These are phyloP conservation scores for Sugiyamaella paludigena DNA, from an alignment of 1,139 yeast species.

Conservation along the genomic window DNA sequence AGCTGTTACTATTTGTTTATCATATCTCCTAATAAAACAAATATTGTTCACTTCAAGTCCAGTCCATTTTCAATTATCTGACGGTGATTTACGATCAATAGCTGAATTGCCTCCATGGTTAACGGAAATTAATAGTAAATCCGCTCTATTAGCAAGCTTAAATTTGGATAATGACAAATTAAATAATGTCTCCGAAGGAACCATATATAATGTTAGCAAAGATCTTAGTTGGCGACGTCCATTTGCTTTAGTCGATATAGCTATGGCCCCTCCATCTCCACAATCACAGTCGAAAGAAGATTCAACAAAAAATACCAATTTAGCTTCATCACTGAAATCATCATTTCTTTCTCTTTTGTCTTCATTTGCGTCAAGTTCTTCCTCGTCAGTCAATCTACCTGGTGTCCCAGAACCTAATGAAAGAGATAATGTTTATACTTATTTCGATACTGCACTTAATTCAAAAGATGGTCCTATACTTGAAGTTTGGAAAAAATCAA, in stretches of 20 bases:
- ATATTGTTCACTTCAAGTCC: too few relatives aligned
- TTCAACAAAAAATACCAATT: background rate
- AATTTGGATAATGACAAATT: conserved; percentile 8
- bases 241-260: conserved; percentile 10
- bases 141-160: conserved; percentile 7
- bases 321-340: background rate
- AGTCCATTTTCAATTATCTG: too few relatives aligned
- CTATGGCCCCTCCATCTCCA: too few relatives aligned
- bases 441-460: conserved; percentile 21
- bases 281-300: background rate
- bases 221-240: conserved; percentile 19
- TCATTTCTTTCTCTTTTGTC: background rate
- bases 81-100: conserved; percentile 3
- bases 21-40: too few relatives aligned
- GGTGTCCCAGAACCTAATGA: conserved; percentile 20
- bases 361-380: conserved; percentile 1
- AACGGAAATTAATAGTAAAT: conserved; percentile 2
- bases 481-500: conserved; percentile 34
- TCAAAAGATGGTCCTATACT: conserved; percentile 21
- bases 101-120: conserved; percentile 11
- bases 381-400: background rate
- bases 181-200: conserved; percentile 15
- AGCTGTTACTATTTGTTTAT: too few relatives aligned
- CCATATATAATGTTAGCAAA: conserved; percentile 14
- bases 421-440: conserved; percentile 29